phyloP scores from a whole-genome alignment of 345 rosid species.

The Clausena lansium region DNA sequence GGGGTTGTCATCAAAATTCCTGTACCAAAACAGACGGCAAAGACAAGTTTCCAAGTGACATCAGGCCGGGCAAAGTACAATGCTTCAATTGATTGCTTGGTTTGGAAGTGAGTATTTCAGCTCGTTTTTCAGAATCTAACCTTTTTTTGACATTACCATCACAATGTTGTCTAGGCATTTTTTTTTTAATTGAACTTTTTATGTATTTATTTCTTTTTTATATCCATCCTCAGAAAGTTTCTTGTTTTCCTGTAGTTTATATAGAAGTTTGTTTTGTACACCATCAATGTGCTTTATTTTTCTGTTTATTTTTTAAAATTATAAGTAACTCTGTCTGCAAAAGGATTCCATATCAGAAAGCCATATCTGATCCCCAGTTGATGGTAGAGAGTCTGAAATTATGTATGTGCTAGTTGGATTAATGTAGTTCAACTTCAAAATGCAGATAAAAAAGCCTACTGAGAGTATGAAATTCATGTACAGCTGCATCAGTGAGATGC shows the following conservation, averaged over 20 bases:
- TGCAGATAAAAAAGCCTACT: not conserved
- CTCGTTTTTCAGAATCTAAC: not conserved
- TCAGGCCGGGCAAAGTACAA: conserved; percentile 96
- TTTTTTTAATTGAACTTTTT: no score
- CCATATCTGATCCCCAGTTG: not conserved
- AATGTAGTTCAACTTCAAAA: not conserved
- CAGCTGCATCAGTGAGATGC: not conserved
- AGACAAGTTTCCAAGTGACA: conserved; percentile 95
- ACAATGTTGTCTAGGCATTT: not conserved
- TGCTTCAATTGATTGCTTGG: conserved; percentile 93
- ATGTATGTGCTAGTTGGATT: not conserved
- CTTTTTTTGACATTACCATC: not conserved
- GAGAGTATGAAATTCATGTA: not conserved
- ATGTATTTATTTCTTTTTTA: not conserved
- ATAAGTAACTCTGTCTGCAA: not conserved
- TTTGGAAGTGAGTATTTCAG: conserved; percentile 85
- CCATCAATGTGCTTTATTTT: no score
- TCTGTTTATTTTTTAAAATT: no score
- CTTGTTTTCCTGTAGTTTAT: not conserved
- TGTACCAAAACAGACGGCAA: conserved; percentile 98
- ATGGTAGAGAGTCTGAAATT: not conserved
- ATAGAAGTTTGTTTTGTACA: not conserved
- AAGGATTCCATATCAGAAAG: conserved; percentile 1
- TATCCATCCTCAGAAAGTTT: not conserved
- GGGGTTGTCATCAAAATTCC: conserved; percentile 98